These are phyloP conservation scores for Torulaspora globosa DNA, from an alignment of 1,139 yeast genomes.

Conservation along the genomic window DNA sequence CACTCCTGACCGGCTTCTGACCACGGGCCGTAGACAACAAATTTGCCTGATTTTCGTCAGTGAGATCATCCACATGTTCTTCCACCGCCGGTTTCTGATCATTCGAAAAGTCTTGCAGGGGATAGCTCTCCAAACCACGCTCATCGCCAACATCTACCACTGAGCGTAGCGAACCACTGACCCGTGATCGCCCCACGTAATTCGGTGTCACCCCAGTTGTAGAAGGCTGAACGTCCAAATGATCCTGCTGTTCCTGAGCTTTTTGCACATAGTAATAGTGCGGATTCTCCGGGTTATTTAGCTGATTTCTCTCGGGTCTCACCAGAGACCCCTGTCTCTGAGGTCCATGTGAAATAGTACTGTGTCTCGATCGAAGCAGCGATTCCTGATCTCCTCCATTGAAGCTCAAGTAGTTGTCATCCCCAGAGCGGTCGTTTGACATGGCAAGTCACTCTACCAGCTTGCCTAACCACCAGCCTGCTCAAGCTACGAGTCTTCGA, in stretches of 20 bases:
- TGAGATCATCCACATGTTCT: constrained; percentile 5
- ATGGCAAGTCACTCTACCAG: neutral
- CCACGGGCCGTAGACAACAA: neutral
- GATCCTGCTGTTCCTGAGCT: constrained; percentile 63
- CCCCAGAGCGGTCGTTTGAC: constrained; percentile 15
- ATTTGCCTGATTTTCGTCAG: constrained; percentile 6
- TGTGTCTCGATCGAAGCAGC: constrained; percentile 19
- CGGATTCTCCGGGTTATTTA: constrained; percentile 63
- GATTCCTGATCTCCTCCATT: constrained; percentile 23
- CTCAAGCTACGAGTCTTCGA: neutral
- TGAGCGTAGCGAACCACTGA: constrained; percentile 7
- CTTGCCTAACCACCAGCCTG: too few species aligned
- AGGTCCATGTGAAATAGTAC: constrained; percentile 13
- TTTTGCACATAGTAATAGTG: constrained; percentile 79
- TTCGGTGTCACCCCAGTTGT: constrained; percentile 69
- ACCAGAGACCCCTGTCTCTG: constrained; percentile 51
- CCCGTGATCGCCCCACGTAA: constrained; percentile 17
- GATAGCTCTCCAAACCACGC: constrained; percentile 6
- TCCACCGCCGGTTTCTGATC: neutral
- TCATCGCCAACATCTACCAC: constrained; percentile 6
- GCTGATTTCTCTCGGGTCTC: constrained; percentile 72
- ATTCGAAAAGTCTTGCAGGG: constrained; percentile 11
- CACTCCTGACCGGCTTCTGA: neutral
- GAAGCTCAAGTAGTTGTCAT: constrained; percentile 22
- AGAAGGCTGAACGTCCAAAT: constrained; percentile 63